Base-by-base conservation (phyloP, 768 basidiomycete genomes). In the Pluteus cervinus region DNA sequence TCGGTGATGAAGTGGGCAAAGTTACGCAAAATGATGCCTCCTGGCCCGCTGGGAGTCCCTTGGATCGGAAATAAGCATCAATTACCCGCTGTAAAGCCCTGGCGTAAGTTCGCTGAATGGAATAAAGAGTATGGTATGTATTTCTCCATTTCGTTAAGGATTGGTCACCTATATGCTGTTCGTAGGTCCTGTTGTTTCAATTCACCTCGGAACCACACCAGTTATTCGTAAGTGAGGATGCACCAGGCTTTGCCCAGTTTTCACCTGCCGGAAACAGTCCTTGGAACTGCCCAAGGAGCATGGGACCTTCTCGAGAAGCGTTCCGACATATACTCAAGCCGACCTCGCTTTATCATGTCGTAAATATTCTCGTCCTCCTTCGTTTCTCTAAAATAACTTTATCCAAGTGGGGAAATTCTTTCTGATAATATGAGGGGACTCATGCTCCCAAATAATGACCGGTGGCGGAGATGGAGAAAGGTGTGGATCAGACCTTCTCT, bases 381-480 rank as follows among this genome's bases (percentile, higher is more conserved):
- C n/a, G n/a, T n/a, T n/a, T n/a, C n/a, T 28, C 3, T 7, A 25
- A 4, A 35, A 32, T 16, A 17, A 11, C 30, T 16, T 33, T n/a
- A 28, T 7, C 35, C 18, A 24, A 69, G 65, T 15, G 68, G 60
- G 10, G 70, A 71, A 45, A 67, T 73, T 29, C 51, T 73, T 5
- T 71, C 69, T 1, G 59, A 66, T 23, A 68, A 69, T 35, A 61
- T 52, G 44, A 65, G 71, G 12, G 69, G 69, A 0, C 52, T 73
- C 11, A 62, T 73, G 63, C 57, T 68, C 5, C 60, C 63, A 2
- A 62, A 68, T 39, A 62, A 60, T 23, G 63, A 68, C 4, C 41
- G 48, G n/a, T 73, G 69, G 71, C 58, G 66, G 14, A 64, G 57
- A 51, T 71, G 67, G 66, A 62, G 70, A 14, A 69, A 66, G 53